Base-by-base conservation (phyloP, 192 early-diverging fungal species). In the Bifiguratus adelaidae region DNA sequence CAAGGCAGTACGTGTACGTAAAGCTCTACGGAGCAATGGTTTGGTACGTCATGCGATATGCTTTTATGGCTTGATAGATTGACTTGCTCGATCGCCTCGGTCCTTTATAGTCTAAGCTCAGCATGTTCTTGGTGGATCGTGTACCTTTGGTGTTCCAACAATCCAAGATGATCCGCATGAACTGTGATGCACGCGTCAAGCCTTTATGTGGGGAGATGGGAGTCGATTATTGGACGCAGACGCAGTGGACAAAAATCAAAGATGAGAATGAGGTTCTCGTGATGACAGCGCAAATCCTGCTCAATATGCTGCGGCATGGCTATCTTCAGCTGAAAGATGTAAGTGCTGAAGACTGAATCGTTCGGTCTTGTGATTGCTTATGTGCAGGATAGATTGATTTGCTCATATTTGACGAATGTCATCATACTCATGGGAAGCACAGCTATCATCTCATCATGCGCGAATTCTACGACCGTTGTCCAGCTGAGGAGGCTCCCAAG, bases 341-440 rank as follows among this genome's bases (percentile, higher is more conserved):
- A 44, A 46, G 56, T 32, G 12, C 23, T 47, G 38, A n/a, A 23
- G 9, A 16, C 6, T 25, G n/a, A n/a, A n/a, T n/a, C n/a, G n/a
- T n/a, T n/a, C n/a, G n/a, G n/a, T n/a, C n/a, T n/a, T n/a, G n/a
- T n/a, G n/a, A n/a, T n/a, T n/a, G n/a, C 29, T 30, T 28, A 28
- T 43, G n/a, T n/a, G n/a, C n/a, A n/a, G n/a, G n/a, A 13, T 16
- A 86, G 73, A 76, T 93, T 24, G 71, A 85, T 54, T 56, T 97
- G 42, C 64, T 97, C 4, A 75, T 97, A n/a, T 89, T 97, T 70
- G 94, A 97, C 60, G 94, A 97, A 58, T 88, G 85, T 42, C 94
- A 97, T 64, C 87, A 97, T 56, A 74, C 91, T 3, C 65, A 80
- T 13, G 77, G 79, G 48, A 68, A 73, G 25, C 83, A 89, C 50